phyloP scores from a whole-genome alignment of 305 asterid species.

The Fraxinus dipetala region DNA sequence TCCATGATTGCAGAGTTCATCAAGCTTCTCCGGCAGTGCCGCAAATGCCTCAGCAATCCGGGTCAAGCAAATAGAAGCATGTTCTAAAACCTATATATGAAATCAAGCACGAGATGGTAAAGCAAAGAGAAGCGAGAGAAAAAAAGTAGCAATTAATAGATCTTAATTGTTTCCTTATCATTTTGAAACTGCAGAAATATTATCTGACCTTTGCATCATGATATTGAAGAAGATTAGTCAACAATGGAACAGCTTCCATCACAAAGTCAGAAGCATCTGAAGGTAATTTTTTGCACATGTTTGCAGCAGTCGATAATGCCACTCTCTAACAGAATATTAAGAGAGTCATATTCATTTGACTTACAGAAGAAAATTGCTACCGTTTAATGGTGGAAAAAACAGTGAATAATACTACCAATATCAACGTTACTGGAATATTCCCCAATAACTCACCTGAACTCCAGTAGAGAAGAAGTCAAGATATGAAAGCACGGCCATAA shows the following conservation, averaged over 20 bases:
- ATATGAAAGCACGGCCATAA: constrained; percentile 98
- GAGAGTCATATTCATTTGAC: neutral
- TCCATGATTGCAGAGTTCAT: constrained; percentile 91
- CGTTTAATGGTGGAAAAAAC: neutral
- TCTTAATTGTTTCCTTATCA: neutral
- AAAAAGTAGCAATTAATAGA: neutral
- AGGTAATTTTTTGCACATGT: constrained; percentile 97
- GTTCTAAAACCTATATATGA: constrained; percentile 74
- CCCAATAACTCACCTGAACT: constrained; percentile 64
- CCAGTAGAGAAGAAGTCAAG: constrained; percentile 98
- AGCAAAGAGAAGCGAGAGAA: neutral
- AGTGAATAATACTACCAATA: neutral
- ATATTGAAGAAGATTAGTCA: constrained; percentile 95
- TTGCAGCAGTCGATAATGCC: constrained; percentile 97
- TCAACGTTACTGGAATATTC: constrained; percentile 2
- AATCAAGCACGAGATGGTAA: constrained; percentile 2
- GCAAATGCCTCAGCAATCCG: constrained; percentile 98
- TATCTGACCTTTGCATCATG: constrained; percentile 87
- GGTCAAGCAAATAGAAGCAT: constrained; percentile 94
- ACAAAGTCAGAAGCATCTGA: constrained; percentile 98
- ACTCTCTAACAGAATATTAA: constrained; percentile 57
- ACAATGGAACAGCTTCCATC: constrained; percentile 96
- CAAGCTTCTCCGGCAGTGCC: constrained; percentile 82
- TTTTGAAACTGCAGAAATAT: constrained; percentile 8
- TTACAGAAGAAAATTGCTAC: neutral